Conservation (phyloP, 2,329 filamentous ascomycete genomes). For the Erysiphe pulchra region DNA sequence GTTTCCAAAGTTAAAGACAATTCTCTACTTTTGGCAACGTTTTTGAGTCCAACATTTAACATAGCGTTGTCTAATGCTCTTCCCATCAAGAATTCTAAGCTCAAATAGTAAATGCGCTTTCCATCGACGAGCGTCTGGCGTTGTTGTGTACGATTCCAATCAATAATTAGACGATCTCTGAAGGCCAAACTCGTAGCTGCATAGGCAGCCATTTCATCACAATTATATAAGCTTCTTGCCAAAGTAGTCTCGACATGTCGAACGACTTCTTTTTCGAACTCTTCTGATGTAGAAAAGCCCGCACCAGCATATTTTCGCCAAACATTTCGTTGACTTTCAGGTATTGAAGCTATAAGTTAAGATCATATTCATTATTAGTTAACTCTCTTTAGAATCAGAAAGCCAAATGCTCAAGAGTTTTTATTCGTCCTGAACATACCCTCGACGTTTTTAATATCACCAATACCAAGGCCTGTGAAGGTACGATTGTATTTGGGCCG, state of each 20-base stretch:
- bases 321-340: constrained; percentile 63
- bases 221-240: constrained; percentile 92
- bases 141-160: constrained; percentile 98
- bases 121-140: constrained; percentile 71
- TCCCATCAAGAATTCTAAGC: constrained; percentile 94
- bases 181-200: constrained; percentile 77
- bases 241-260: constrained; percentile 91
- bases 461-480: constrained; percentile 74
- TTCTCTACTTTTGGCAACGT: constrained; percentile 46
- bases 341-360: constrained; percentile 38
- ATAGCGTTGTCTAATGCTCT: constrained; percentile 93
- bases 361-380: background rate
- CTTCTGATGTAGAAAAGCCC: constrained; percentile 53
- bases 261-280: constrained; percentile 70
- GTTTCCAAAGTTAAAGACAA: background rate
- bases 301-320: constrained; percentile 39
- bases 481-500: constrained; percentile 93
- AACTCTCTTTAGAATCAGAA: too few relatives aligned
- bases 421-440: constrained; percentile 22
- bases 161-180: constrained; percentile 72
- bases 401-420: too few relatives aligned
- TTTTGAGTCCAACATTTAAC: constrained; percentile 80
- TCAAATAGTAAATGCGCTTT: constrained; percentile 93
- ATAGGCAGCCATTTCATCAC: constrained; percentile 83
- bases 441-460: constrained; percentile 84